phyloP scores from a whole-genome alignment of 2,329 filamentous ascomycete species.

The Juglanconis juglandina region DNA sequence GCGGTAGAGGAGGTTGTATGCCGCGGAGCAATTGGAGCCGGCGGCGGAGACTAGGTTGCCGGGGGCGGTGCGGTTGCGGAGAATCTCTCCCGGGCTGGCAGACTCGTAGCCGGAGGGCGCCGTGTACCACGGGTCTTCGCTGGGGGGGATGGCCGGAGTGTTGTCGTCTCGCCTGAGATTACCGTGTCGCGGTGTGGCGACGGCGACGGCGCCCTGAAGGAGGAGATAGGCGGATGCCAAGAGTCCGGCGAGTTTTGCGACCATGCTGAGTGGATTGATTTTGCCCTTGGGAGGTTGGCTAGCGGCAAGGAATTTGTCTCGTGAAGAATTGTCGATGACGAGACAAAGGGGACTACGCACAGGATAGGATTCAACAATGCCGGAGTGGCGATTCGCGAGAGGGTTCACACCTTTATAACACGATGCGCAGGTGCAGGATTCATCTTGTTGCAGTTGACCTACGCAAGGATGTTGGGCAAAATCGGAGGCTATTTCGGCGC shows the following conservation, averaged over 20 bases:
- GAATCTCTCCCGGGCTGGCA: not conserved
- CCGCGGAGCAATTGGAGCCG: conserved; percentile 12
- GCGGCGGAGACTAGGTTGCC: not conserved
- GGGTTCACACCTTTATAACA: not conserved
- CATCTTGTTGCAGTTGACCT: not conserved
- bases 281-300: not conserved
- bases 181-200: not conserved
- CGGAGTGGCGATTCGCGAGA: not conserved
- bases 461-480: not conserved
- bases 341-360: not conserved
- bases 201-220: not conserved
- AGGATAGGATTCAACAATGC: not conserved
- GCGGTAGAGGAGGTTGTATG: conserved; percentile 34
- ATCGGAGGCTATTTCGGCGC: not conserved
- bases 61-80: conserved; percentile 11
- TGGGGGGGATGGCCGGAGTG: conserved; percentile 1
- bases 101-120: conserved; percentile 2
- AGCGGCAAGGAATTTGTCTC: not conserved
- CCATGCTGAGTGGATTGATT: not conserved
- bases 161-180: not conserved
- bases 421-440: not conserved
- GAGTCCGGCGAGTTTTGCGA: not conserved
- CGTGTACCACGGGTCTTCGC: conserved; percentile 12
- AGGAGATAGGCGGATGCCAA: not conserved
- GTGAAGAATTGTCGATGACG: not conserved